These are phyloP conservation scores for Citrullus amarus DNA, from an alignment of 306 rosid genomes.

Conservation along the genomic window DNA sequence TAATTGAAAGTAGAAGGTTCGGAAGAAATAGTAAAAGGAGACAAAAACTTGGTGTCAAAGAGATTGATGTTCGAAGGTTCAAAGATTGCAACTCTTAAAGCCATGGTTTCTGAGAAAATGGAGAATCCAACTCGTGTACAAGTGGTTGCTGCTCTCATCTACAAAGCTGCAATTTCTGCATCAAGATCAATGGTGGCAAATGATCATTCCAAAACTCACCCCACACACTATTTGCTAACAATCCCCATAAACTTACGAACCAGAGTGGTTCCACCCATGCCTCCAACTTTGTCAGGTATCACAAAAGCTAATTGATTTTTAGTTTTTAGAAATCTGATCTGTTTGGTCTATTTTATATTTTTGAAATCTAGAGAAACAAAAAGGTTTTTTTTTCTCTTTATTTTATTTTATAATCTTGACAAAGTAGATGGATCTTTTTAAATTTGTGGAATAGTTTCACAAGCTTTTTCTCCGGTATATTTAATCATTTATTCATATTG, in stretches of 20 bases:
- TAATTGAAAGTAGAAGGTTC: too few species aligned
- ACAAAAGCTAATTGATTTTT: too few species aligned
- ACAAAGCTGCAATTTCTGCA: conserved; percentile 13
- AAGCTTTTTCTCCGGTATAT: too few species aligned
- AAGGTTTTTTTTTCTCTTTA: too few species aligned
- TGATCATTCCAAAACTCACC: not conserved
- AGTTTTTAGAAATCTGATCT: too few species aligned
- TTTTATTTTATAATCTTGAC: too few species aligned
- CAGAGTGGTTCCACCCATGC: conserved; percentile 15
- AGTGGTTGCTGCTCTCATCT: conserved; percentile 17
- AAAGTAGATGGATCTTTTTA: too few species aligned
- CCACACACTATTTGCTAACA: not conserved
- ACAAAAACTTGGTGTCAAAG: not conserved
- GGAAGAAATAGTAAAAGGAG: not conserved
- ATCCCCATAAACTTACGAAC: conserved; percentile 13
- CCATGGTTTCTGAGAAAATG: not conserved
- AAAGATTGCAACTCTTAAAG: conserved; percentile 9
- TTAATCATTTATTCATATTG: too few species aligned
- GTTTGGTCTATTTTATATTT: too few species aligned
- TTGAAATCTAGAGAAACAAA: too few species aligned
- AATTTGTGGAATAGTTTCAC: too few species aligned
- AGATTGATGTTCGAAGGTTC: conserved; percentile 21
- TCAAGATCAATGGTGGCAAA: not conserved
- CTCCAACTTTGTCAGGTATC: not conserved
- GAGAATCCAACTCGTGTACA: conserved; percentile 20